Evolutionary conservation across 108 stramenopile species (phyloP).

Genomic region (Nannochloropsis gaditana): DNA sequence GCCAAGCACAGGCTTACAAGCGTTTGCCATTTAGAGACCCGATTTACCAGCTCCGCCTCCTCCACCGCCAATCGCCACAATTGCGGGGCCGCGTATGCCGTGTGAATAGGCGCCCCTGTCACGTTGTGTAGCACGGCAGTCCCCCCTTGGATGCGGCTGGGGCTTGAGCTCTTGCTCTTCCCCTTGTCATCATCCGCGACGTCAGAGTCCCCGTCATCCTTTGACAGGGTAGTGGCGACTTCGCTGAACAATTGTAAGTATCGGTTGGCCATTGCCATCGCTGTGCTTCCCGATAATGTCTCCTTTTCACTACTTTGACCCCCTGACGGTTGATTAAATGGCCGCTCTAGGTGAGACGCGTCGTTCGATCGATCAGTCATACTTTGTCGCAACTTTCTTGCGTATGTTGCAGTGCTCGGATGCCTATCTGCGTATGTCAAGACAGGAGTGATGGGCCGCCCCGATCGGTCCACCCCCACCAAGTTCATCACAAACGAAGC

Average conservation of each 20-base stretch:
- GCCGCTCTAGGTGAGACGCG: neutral
- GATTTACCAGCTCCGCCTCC: neutral
- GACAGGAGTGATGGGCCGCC: constrained; percentile 35
- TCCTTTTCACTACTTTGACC: neutral
- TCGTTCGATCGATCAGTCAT: neutral
- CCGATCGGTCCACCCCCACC: constrained; percentile 40
- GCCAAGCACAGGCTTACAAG: constrained; percentile 36
- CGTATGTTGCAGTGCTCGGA: neutral
- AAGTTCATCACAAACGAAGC: constrained; percentile 46
- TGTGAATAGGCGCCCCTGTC: constrained; percentile 27
- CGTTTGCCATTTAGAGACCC: constrained; percentile 36
- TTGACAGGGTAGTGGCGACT: neutral
- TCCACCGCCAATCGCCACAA: constrained; percentile 25
- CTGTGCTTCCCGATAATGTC: neutral
- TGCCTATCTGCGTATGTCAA: constrained; percentile 38
- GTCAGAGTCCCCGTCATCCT: neutral
- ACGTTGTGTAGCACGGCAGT: neutral
- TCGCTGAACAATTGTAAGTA: neutral
- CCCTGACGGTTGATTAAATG: neutral
- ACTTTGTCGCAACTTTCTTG: neutral
- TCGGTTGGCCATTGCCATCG: neutral
- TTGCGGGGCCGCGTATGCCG: constrained; percentile 38
- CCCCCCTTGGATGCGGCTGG: neutral
- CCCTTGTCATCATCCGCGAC: neutral
- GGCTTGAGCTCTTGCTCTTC: constrained; percentile 18